Evolutionary conservation across 2,329 filamentous ascomycete genomes (phyloP).

Genomic region (Colletotrichum spaethianum): DNA sequence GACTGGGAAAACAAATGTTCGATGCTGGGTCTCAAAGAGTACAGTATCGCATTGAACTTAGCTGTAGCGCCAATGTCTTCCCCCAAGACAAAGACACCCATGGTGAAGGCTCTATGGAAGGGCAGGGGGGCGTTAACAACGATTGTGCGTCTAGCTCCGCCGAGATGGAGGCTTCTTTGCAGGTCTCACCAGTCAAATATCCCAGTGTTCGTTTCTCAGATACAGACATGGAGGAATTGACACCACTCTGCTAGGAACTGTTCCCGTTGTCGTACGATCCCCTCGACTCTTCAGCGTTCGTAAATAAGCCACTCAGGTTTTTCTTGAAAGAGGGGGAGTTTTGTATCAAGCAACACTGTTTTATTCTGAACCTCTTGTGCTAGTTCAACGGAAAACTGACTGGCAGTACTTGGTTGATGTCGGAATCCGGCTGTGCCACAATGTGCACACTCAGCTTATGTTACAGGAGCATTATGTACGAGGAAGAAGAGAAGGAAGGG

Average conservation of each 20-base stretch:
- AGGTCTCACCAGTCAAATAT: neutral
- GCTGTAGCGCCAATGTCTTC: neutral
- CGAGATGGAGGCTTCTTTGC: neutral
- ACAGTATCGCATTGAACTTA: neutral
- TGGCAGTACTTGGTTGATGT: conserved; percentile 19
- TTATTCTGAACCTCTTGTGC: conserved; percentile 8
- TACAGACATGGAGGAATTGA: neutral
- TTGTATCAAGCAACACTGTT: conserved; percentile 31
- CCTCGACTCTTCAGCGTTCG: conserved; percentile 19
- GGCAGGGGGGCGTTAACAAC: neutral
- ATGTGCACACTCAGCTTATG: conserved; percentile 9
- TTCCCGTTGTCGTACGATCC: conserved; percentile 27
- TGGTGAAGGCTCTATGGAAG: neutral
- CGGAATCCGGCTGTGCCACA: conserved; percentile 25
- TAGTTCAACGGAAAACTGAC: conserved; percentile 7
- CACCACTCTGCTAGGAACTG: conserved; percentile 11
- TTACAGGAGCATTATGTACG: conserved; percentile 10
- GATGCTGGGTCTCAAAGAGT: conserved; percentile 4
- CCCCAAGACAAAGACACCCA: neutral
- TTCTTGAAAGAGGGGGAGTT: neutral
- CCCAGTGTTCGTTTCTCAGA: conserved; percentile 16
- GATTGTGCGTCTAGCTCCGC: neutral
- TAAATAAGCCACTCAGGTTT: conserved; percentile 34
- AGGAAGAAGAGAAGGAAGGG: neutral
- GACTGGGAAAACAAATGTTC: neutral